Base-by-base conservation (phyloP, 2,329 filamentous ascomycete species). In the Teratosphaeria viscida region DNA sequence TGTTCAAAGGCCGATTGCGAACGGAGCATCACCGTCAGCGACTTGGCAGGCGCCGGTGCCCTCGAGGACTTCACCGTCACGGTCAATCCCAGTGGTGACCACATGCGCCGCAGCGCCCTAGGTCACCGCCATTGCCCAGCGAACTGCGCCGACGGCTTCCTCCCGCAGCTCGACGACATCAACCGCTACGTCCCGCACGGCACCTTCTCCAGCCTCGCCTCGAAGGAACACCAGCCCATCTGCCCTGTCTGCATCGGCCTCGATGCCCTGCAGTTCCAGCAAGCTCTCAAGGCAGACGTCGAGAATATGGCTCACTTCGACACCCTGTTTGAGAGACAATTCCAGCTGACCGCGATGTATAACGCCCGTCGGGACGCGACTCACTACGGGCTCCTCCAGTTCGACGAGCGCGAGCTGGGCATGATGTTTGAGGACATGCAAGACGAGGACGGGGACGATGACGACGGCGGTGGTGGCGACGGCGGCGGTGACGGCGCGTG, bases 321-420 rank as follows among this genome's bases (percentile, higher is more conserved):
- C 19, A 49, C 43, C 43, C 16, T 49, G 43, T 49, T 49, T 2
- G 43, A 49, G 4, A 49, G 43, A 23, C 16, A 49, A 11, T 49
- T 49, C 43, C 43, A 49, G 19, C 43, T 49, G 2, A 49, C 43
- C 27, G 23, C 43, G 12, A 47, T 47, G 43, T 58, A 59, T 52
- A 57, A 55, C 35, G 14, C 56, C 23, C 59, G 57, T 55, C 61
- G 58, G 34, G 8, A 54, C 16, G 39, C 56, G 14, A 56, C 64
- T 61, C 62, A 26, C 65, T 47, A 68, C 53, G n/a, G 49, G 4
- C 66, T 66, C 61, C 39, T 55, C 16, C 67, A 70, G 27, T 66
- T 67, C 52, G 67, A 70, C 49, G 67, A 69, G 65, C 64, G 67
- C 12, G 60, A 66, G 56, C 69, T 67, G 66, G 67, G 65, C 10